phyloP scores from a whole-genome alignment of 495 filamentous ascomycete genomes.

The Trichoderma gamsii region DNA sequence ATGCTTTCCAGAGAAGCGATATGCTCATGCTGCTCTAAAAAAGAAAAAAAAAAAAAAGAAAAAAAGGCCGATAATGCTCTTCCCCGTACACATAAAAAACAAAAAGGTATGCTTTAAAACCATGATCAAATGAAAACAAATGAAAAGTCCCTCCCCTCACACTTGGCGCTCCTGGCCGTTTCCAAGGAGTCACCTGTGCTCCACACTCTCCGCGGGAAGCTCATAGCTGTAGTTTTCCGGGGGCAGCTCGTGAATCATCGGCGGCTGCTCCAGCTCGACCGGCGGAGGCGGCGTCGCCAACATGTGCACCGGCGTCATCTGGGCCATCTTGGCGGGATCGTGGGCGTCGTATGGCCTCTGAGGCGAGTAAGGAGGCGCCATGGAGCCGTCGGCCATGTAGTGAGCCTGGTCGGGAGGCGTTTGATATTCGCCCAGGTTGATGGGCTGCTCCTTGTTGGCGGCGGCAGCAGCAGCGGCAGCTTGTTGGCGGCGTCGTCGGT shows the following conservation, averaged over 20 bases:
- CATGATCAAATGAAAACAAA: neutral
- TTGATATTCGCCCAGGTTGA: neutral
- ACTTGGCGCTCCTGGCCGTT: neutral
- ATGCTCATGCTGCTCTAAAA: neutral
- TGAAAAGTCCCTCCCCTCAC: neutral
- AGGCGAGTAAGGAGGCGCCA: conserved; percentile 2
- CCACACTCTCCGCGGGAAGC: conserved; percentile 1
- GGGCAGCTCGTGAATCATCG: neutral
- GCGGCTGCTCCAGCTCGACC: conserved; percentile 6
- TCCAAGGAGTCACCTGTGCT: conserved; percentile 2
- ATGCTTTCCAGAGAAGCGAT: neutral
- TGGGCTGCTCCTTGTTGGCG: conserved; percentile 15
- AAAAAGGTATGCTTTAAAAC: neutral
- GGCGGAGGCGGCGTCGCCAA: neutral
- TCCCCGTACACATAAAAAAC: neutral
- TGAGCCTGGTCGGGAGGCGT: neutral
- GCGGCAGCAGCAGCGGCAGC: conserved; percentile 17
- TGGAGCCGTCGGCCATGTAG: neutral
- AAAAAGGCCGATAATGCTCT: neutral
- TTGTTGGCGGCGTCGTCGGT: conserved; percentile 22
- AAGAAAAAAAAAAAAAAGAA: neutral
- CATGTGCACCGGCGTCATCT: neutral
- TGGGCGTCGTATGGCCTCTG: neutral
- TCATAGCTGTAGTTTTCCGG: neutral
- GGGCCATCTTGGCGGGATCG: neutral